phyloP scores from a whole-genome alignment of 139 green algal species.

The Closterium sp. region DNA sequence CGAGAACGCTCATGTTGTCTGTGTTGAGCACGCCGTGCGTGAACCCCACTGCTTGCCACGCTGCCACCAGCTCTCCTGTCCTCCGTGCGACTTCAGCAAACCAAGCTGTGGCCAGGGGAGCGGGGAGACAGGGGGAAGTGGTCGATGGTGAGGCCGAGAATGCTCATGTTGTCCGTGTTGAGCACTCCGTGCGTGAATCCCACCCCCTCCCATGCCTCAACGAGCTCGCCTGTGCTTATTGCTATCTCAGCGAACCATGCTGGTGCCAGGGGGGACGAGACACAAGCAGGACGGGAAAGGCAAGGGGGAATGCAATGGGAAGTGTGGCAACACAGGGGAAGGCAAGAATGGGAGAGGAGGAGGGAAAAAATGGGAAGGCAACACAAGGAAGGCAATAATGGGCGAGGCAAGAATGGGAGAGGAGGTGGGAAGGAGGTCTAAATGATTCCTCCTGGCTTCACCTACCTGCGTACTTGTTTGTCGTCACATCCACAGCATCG shows the following conservation, averaged over 20 bases:
- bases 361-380: too few species aligned
- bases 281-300: too few species aligned
- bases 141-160: slow-evolving; percentile 67
- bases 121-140: slow-evolving; percentile 82
- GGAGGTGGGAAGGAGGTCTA: too few species aligned
- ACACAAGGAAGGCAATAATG: too few species aligned
- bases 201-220: slow-evolving; percentile 77
- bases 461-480: slow-evolving; percentile 57
- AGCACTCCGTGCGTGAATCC: slow-evolving; percentile 73
- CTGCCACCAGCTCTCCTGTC: slow-evolving; percentile 73
- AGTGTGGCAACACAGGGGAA: too few species aligned
- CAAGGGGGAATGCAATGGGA: slow-evolving; percentile 81
- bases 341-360: not conserved
- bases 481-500: slow-evolving; percentile 24
- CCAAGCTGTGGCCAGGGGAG: slow-evolving; percentile 71
- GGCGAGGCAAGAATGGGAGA: not conserved
- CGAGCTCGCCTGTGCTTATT: slow-evolving; percentile 70
- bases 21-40: slow-evolving; percentile 91
- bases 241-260: slow-evolving; percentile 59
- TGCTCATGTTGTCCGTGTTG: slow-evolving; percentile 98
- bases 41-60: slow-evolving; percentile 75
- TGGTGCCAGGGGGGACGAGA: slow-evolving; percentile 72
- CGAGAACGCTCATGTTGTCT: slow-evolving; percentile 90
- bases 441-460: too few species aligned
- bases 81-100: slow-evolving; percentile 62